Base-by-base conservation (phyloP, 2,329 filamentous ascomycete genomes). In the Talaromyces albobiverticillius region DNA sequence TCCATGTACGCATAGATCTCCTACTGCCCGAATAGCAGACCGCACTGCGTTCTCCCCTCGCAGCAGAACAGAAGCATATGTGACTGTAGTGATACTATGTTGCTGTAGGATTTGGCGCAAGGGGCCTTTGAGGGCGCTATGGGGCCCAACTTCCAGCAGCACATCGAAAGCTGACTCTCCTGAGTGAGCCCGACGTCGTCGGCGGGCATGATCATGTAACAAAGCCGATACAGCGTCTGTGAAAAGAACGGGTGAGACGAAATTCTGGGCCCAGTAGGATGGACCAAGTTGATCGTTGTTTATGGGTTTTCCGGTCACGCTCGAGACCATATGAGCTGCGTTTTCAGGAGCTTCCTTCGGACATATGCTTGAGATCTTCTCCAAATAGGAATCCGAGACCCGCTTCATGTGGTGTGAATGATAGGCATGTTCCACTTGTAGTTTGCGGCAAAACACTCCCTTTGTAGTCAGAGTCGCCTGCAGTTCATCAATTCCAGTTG, bases 81-180 rank as follows among this genome's bases (percentile, higher is more conserved):
- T 25, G 18, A 47, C 42, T 6, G 32, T 23, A 20, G 42, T 22
- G 10, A 31, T 40, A 3, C 41, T 40, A 34, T 31, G 13, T 22
- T 31, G 26, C 8, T 25, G 20, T 20, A 53, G 13, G 10, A 47
- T 53, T 18, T 53, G 51, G 18, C 32, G 32, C 9, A 53, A 32
- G 2, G 51, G 51, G 8, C 51, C 51, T 18, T 53, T 58, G 4
- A 70, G 51, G 4, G 67, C 64, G 7, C 60, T 59, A 43, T 70
- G 67, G 23, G 67, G 67, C 0, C 67, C 67, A 14, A 70, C 59
- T 31, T 70, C 67, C 22, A 70, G 40, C n/a, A 69, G 26, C 6
- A 64, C 46, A 32, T 63, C 59, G 16, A 51, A 49, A 11, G 49
- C 49, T 16, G 38, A 32, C 13, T 45, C 23, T 4, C 38, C 38